Conservation (phyloP, 768 basidiomycete species). For the Antrodiella citrinella region DNA sequence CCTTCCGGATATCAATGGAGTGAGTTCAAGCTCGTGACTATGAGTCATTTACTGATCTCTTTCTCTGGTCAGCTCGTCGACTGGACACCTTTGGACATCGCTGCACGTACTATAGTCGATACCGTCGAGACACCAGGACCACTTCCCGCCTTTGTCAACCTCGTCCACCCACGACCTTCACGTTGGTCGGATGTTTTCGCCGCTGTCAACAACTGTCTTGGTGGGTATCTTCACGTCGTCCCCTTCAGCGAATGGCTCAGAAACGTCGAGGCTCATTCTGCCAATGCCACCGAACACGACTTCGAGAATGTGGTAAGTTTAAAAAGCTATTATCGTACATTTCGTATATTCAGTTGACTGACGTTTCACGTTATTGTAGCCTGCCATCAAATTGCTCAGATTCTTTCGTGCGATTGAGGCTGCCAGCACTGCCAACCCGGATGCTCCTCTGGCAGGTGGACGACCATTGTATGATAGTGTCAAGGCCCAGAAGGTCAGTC, state of each 20-base stretch:
- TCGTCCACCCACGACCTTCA: slow-evolving; percentile 30
- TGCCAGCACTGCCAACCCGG: neutral
- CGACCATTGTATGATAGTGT: neutral
- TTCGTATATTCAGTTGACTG: neutral
- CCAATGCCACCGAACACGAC: neutral
- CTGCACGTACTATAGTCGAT: slow-evolving; percentile 25
- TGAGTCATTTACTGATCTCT: neutral
- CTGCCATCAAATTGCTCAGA: slow-evolving; percentile 6
- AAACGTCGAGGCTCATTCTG: neutral
- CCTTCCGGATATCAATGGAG: slow-evolving; percentile 7
- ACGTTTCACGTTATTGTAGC: slow-evolving; percentile 4
- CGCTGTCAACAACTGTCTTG: neutral
- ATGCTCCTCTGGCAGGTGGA: neutral
- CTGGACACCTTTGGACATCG: slow-evolving; percentile 32
- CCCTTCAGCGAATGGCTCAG: slow-evolving; percentile 1
- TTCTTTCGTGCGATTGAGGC: slow-evolving; percentile 1
- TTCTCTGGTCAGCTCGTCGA: slow-evolving; percentile 16
- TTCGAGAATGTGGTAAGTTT: slow-evolving; percentile 9
- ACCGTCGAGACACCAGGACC: slow-evolving; percentile 18
- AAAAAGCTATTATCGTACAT: neutral
- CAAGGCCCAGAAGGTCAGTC: neutral
- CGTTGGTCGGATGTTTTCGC: slow-evolving; percentile 22
- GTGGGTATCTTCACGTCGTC: neutral
- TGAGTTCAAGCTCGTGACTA: slow-evolving; percentile 1
- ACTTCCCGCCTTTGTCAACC: slow-evolving; percentile 23